phyloP scores from a whole-genome alignment of 345 rosid genomes.

The Linum trigynum region DNA sequence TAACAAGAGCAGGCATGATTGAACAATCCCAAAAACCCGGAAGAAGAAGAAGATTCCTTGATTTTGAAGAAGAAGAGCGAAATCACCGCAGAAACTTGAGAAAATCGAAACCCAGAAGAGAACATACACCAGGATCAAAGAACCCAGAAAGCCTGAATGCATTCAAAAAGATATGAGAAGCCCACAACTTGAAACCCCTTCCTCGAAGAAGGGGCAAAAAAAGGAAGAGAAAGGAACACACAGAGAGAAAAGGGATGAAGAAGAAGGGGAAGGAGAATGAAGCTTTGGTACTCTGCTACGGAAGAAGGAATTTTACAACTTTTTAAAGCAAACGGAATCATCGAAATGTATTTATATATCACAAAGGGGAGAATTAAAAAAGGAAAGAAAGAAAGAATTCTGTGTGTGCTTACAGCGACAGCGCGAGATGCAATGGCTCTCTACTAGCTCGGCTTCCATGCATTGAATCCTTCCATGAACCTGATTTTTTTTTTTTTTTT shows the following conservation, averaged over 20 bases:
- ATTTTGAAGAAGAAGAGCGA: too few species aligned
- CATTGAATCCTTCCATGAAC: slow-evolving; percentile 36
- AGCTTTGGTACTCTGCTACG: not conserved
- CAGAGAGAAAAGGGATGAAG: slow-evolving; percentile 22
- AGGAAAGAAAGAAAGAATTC: not conserved
- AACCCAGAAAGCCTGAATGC: slow-evolving; percentile 29
- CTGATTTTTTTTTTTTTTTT: not conserved
- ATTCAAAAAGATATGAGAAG: slow-evolving; percentile 8
- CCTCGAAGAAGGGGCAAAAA: not conserved
- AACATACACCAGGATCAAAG: slow-evolving; percentile 14
- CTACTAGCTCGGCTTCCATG: slow-evolving; percentile 18
- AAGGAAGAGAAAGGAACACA: slow-evolving; percentile 21
- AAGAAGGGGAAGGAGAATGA: not conserved
- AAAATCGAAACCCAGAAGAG: slow-evolving; percentile 6
- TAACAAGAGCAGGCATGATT: slow-evolving; percentile 60
- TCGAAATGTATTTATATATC: slow-evolving; percentile 11
- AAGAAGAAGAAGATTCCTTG: not conserved
- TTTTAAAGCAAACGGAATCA: not conserved
- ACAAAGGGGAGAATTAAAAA: not conserved
- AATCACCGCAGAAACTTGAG: not conserved
- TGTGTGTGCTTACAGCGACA: not conserved
- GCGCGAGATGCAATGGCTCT: slow-evolving; percentile 25
- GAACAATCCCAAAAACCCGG: slow-evolving; percentile 9
- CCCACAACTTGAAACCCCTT: not conserved
- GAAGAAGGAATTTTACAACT: too few species aligned